Evolutionary conservation across 1,284 basidiomycete species (phyloP).

Genomic region (Apiotrichum domesticum): DNA sequence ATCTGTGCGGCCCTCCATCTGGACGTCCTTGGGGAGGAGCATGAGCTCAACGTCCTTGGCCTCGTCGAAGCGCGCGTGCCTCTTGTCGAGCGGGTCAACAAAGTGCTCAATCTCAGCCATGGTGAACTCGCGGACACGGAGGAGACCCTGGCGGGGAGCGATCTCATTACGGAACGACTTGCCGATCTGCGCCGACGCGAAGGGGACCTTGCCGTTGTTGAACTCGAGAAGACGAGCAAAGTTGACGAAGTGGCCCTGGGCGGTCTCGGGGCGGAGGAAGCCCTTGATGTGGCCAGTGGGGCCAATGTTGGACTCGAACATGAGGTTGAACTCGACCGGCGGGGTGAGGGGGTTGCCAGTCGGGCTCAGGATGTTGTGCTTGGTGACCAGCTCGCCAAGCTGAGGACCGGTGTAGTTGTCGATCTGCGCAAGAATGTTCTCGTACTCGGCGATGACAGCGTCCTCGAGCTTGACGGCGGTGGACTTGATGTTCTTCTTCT

Average conservation of each 20-base stretch:
- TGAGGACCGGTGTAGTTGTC: constrained; percentile 91
- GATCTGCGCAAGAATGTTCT: constrained; percentile 77
- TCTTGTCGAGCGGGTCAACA: constrained; percentile 92
- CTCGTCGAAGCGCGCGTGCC: constrained; percentile 75
- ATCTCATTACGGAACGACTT: constrained; percentile 98
- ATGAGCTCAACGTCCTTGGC: constrained; percentile 68
- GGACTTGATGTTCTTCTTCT: constrained; percentile 73
- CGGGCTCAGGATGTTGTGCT: constrained; percentile 79
- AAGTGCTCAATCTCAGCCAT: constrained; percentile 99
- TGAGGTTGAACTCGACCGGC: constrained; percentile 95
- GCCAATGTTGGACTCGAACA: constrained; percentile 96
- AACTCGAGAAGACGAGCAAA: constrained; percentile 95
- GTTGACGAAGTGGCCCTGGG: constrained; percentile 99
- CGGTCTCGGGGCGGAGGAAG: constrained; percentile 96
- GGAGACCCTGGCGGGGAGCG: constrained; percentile 87
- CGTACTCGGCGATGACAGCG: constrained; percentile 69
- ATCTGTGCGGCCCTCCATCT: constrained; percentile 67
- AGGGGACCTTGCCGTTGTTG: constrained; percentile 94
- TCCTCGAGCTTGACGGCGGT: constrained; percentile 73
- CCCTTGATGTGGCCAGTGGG: constrained; percentile 96
- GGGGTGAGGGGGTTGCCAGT: constrained; percentile 86
- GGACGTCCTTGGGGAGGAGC: constrained; percentile 77
- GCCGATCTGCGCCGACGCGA: constrained; percentile 95
- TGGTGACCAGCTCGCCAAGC: constrained; percentile 79
- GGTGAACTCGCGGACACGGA: constrained; percentile 97